Evolutionary conservation across 164 flowering plant genomes (phyloP).

Genomic region (Vitis rupestris): DNA sequence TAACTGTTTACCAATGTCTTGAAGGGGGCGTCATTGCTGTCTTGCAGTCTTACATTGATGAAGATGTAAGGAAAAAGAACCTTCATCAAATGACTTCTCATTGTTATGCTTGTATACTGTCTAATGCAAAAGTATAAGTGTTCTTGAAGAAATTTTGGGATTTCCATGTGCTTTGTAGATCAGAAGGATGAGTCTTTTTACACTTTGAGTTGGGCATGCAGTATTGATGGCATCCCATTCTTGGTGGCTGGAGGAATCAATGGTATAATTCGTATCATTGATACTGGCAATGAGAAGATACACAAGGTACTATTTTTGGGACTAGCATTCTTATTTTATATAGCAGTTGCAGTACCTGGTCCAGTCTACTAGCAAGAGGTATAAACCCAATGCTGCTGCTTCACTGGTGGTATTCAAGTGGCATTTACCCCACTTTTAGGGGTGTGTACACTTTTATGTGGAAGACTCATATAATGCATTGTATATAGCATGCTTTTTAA

Average conservation of each 20-base stretch:
- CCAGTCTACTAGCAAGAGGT: too few species aligned
- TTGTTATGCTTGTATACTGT: background rate
- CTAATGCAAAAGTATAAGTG: background rate
- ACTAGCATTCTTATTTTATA: too few species aligned
- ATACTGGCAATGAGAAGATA: constrained; percentile 82
- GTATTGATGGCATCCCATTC: constrained; percentile 64
- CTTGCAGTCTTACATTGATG: constrained; percentile 85
- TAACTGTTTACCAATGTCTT: constrained; percentile 88
- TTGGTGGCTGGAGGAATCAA: constrained; percentile 91
- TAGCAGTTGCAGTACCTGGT: too few species aligned
- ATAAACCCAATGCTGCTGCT: too few species aligned
- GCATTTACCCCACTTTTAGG: too few species aligned
- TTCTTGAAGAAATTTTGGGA: constrained; percentile 11
- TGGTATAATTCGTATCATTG: constrained; percentile 90
- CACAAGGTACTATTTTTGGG: constrained; percentile 53
- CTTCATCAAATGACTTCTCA: background rate
- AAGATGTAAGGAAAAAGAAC: constrained; percentile 60
- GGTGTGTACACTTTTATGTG: too few species aligned
- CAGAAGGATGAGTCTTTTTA: constrained; percentile 99
- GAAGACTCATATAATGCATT: too few species aligned
- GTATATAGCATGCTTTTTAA: too few species aligned
- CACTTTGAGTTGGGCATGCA: constrained; percentile 94
- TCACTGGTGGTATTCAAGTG: too few species aligned
- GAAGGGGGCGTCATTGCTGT: constrained; percentile 84
- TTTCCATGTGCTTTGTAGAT: constrained; percentile 45